Evolutionary conservation across 257 asterid genomes (phyloP).

Genomic region (Jacaranda copaia): DNA sequence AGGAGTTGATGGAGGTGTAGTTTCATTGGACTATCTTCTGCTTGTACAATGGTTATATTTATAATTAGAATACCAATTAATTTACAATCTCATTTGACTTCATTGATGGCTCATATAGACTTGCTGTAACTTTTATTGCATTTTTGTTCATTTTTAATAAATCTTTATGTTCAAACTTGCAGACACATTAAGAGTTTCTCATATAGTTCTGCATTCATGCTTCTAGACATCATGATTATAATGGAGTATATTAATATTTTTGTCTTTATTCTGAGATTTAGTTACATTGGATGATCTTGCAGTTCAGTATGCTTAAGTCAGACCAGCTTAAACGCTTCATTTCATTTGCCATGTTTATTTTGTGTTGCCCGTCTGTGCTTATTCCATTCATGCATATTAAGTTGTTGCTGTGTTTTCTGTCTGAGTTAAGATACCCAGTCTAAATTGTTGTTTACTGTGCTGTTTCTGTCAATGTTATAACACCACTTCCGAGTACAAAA

Average conservation of each 20-base stretch:
- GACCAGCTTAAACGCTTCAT: too few relatives aligned
- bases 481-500: too few relatives aligned
- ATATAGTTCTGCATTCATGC: not conserved
- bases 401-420: too few relatives aligned
- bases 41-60: not conserved
- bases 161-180: not conserved
- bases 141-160: not conserved
- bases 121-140: not conserved
- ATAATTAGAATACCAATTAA: not conserved
- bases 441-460: too few relatives aligned
- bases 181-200: not conserved
- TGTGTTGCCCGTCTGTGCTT: too few relatives aligned
- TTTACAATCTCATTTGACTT: not conserved
- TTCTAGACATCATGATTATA: not conserved
- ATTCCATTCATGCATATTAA: too few relatives aligned
- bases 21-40: not conserved
- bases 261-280: not conserved
- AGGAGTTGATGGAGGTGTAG: constrained; percentile 66
- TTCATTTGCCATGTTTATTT: too few relatives aligned
- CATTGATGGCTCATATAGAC: not conserved
- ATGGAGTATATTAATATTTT: not conserved
- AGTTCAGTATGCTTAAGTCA: not conserved
- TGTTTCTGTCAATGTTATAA: too few relatives aligned
- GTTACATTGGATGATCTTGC: too few relatives aligned
- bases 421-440: too few relatives aligned